phyloP scores from a whole-genome alignment of 345 rosid genomes.

The Jatropha curcas region DNA sequence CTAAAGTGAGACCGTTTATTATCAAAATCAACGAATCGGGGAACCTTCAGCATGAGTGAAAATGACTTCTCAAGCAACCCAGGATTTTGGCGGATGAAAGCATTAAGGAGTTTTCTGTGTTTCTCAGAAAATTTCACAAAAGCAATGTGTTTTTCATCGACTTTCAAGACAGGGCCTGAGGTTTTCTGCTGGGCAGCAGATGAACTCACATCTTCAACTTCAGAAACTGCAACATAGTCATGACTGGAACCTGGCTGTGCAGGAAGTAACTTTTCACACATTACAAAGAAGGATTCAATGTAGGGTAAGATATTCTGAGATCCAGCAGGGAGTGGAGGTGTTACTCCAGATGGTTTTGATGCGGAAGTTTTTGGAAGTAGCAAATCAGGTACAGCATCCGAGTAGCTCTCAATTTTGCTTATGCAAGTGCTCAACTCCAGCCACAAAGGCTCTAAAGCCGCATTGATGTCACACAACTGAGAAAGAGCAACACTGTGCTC shows the following conservation, averaged over 20 bases:
- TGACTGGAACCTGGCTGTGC: conserved; percentile 66
- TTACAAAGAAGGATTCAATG: conserved; percentile 88
- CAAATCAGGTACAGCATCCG: conserved; percentile 62
- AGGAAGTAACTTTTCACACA: conserved; percentile 84
- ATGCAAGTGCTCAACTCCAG: conserved; percentile 81
- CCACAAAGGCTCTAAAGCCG: conserved; percentile 91
- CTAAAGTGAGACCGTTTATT: conserved; percentile 88
- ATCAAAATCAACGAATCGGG: conserved; percentile 94
- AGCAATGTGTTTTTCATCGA: conserved; percentile 77
- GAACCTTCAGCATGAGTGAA: conserved; percentile 92
- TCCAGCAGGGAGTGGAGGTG: conserved; percentile 90
- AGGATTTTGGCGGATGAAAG: conserved; percentile 92
- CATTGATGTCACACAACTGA: conserved; percentile 63
- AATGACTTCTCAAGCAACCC: conserved; percentile 93
- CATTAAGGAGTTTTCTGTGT: conserved; percentile 89
- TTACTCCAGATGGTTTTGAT: conserved; percentile 55
- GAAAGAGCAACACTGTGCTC: conserved; percentile 63
- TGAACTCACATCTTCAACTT: conserved; percentile 61
- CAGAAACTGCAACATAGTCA: conserved; percentile 59
- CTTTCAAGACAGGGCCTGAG: conserved; percentile 48
- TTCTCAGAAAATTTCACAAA: conserved; percentile 89
- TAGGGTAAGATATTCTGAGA: conserved; percentile 95
- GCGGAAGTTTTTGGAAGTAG: conserved; percentile 44
- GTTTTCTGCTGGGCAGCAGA: conserved; percentile 54
- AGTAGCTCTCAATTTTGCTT: conserved; percentile 82